These are phyloP conservation scores for Gaultheria prostrata DNA, from an alignment of 148 eudicot genomes.

Conservation along the genomic window DNA sequence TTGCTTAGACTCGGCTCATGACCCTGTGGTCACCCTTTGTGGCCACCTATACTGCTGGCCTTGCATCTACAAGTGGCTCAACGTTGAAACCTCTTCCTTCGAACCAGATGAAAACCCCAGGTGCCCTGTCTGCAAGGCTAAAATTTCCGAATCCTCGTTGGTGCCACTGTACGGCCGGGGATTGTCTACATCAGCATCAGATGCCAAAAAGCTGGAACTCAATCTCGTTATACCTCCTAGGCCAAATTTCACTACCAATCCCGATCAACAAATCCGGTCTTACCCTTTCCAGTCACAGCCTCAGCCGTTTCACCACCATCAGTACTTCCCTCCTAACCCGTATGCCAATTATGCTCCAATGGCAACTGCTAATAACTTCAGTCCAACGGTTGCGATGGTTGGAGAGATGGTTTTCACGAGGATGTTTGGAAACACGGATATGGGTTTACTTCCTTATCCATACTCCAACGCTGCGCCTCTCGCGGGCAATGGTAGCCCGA, in stretches of 20 bases:
- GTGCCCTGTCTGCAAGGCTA: slow-evolving; percentile 83
- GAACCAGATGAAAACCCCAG: slow-evolving; percentile 42
- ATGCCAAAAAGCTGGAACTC: slow-evolving; percentile 28
- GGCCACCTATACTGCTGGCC: slow-evolving; percentile 94
- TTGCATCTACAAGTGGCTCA: slow-evolving; percentile 88
- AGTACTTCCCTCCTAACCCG: slow-evolving; percentile 27
- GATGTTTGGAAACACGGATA: slow-evolving; percentile 54
- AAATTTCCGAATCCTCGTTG: slow-evolving; percentile 53
- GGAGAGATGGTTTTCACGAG: slow-evolving; percentile 71
- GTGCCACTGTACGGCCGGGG: slow-evolving; percentile 81
- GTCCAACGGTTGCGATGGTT: slow-evolving; percentile 57
- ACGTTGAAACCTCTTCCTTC: slow-evolving; percentile 45
- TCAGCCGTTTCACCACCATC: slow-evolving; percentile 33
- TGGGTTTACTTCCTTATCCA: slow-evolving; percentile 48
- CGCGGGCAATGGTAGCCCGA: slow-evolving; percentile 30
- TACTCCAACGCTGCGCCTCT: slow-evolving; percentile 39
- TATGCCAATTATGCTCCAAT: background rate
- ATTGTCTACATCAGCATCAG: slow-evolving; percentile 32
- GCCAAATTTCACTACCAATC: slow-evolving; percentile 39
- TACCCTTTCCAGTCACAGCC: slow-evolving; percentile 19
- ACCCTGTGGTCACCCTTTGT: slow-evolving; percentile 87
- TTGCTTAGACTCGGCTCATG: slow-evolving; percentile 75
- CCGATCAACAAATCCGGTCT: slow-evolving; percentile 18
- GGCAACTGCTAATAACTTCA: slow-evolving; percentile 17
- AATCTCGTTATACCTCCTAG: slow-evolving; percentile 49